Evolutionary conservation across 805 yeast genomes (phyloP).

Genomic region (Ogataea paradorogensis): DNA sequence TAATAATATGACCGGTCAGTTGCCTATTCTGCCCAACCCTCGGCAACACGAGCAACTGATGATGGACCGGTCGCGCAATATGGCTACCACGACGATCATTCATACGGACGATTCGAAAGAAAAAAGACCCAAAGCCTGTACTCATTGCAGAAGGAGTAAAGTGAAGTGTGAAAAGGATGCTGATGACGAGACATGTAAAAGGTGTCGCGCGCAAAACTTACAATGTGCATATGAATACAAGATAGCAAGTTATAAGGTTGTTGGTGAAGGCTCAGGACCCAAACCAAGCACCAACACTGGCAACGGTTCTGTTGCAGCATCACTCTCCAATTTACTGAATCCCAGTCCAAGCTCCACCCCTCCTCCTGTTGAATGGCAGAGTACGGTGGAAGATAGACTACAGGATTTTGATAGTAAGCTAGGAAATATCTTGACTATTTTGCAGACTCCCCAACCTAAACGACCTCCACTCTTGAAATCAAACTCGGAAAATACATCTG

Average conservation of each 20-base stretch:
- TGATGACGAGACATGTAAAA: conserved; percentile 48
- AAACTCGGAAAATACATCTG: conserved; percentile 1
- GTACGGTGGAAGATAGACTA: conserved; percentile 37
- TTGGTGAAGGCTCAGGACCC: conserved; percentile 19
- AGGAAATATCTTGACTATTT: conserved; percentile 35
- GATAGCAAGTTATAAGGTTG: conserved; percentile 42
- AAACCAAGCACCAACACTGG: background rate
- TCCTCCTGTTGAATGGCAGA: conserved; percentile 29
- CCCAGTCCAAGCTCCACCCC: conserved; percentile 3
- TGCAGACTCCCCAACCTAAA: conserved; percentile 24
- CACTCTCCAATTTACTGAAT: conserved; percentile 19
- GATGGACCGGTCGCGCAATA: conserved; percentile 10
- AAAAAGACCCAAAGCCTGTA: conserved; percentile 53
- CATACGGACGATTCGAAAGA: conserved; percentile 20
- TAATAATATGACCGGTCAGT: conserved; percentile 9
- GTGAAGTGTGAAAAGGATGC: conserved; percentile 55
- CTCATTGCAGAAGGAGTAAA: conserved; percentile 58
- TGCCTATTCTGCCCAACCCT: conserved; percentile 25
- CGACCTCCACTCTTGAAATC: conserved; percentile 4
- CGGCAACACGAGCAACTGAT: conserved; percentile 18
- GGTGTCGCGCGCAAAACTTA: conserved; percentile 51
- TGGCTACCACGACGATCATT: conserved; percentile 19
- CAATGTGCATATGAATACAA: conserved; percentile 58
- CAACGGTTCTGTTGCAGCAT: background rate
- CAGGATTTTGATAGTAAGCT: conserved; percentile 39